Evolutionary conservation across 73 alveolate genomes (phyloP).

Genomic region (Paramecium primaurelia): DNA sequence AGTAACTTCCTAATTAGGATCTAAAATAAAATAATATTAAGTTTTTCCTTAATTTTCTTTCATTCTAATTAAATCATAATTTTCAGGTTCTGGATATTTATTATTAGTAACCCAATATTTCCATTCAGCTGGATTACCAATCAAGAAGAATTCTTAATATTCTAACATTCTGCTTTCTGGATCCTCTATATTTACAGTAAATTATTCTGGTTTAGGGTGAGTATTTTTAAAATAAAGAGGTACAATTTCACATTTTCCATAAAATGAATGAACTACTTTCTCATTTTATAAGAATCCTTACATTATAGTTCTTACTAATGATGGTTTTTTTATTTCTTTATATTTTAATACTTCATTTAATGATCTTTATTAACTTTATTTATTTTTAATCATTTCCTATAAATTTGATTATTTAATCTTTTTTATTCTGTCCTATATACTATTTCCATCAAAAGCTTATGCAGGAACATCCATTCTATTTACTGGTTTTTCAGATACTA

Average conservation of each 20-base stretch:
- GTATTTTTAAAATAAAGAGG: conserved; percentile 29
- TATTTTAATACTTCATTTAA: conserved; percentile 22
- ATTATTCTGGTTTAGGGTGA: not conserved
- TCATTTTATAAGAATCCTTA: conserved; percentile 5
- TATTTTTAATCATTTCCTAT: not conserved
- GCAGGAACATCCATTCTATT: conserved; percentile 10
- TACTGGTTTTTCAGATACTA: conserved; percentile 9
- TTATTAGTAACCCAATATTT: conserved; percentile 17
- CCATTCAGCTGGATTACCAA: conserved; percentile 39
- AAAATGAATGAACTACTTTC: not conserved
- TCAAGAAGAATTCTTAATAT: not conserved
- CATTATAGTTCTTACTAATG: not conserved
- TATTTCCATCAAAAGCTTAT: not conserved
- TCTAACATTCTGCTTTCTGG: not conserved
- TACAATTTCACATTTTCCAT: conserved; percentile 8
- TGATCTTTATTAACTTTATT: not conserved
- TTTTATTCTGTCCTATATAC: not conserved
- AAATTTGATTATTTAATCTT: conserved; percentile 14
- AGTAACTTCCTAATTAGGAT: conserved; percentile 23
- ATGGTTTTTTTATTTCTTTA: not conserved
- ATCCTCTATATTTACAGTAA: not conserved
- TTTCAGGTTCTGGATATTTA: conserved; percentile 30
- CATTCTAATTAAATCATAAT: not conserved
- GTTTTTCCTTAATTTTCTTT: not conserved
- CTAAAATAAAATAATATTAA: not conserved